These are phyloP conservation scores for Aspergillus kassunensis DNA, from an alignment of 495 filamentous ascomycete species.

Conservation along the genomic window DNA sequence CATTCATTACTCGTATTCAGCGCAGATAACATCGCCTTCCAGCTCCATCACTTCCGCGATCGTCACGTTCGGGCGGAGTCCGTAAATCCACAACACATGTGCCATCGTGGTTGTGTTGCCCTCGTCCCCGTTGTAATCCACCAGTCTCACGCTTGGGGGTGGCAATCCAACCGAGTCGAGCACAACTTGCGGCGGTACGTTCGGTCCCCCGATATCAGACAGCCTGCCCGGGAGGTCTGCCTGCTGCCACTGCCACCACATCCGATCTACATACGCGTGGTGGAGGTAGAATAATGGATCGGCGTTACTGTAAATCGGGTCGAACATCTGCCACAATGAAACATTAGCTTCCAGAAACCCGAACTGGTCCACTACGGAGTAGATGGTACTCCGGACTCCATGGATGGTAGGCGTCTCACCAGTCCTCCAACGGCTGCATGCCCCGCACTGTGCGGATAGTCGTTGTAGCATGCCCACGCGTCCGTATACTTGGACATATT, in stretches of 20 bases:
- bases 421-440: background rate
- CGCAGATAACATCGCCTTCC: constrained; percentile 1
- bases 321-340: background rate
- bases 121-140: background rate
- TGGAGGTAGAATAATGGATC: constrained; percentile 7
- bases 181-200: background rate
- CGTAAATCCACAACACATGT: constrained; percentile 7
- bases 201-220: background rate
- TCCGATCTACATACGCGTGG: constrained; percentile 8
- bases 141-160: background rate
- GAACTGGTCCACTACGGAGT: too few relatives aligned
- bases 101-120: background rate
- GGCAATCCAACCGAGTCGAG: background rate
- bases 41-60: constrained; percentile 7
- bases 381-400: too few relatives aligned
- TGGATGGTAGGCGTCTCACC: constrained; percentile 7
- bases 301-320: background rate
- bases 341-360: background rate
- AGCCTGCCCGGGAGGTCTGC: background rate
- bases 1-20: too few relatives aligned
- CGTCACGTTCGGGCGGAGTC: constrained; percentile 1
- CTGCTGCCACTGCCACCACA: constrained; percentile 10
- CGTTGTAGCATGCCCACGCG: constrained; percentile 5
- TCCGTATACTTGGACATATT: background rate
- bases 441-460: constrained; percentile 3